Evolutionary conservation across 2,329 filamentous ascomycete species (phyloP).

Genomic region (Metarhizium sp.): DNA sequence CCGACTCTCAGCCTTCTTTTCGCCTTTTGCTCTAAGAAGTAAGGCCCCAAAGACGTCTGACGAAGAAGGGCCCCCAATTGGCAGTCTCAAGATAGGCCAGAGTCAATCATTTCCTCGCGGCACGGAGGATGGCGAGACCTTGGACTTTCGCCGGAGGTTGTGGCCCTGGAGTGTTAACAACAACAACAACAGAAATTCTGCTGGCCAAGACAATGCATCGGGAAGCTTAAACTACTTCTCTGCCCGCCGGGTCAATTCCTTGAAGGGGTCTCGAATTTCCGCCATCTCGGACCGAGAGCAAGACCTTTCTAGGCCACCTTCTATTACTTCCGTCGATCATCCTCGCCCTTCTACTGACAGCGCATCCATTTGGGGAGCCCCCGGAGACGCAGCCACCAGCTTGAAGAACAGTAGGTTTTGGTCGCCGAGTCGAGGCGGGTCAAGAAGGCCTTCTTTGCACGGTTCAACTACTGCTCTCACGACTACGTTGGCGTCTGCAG

Average conservation of each 20-base stretch:
- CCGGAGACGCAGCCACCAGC: conserved; percentile 31
- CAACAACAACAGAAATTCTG: conserved; percentile 44
- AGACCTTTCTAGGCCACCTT: conserved; percentile 55
- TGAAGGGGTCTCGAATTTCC: conserved; percentile 39
- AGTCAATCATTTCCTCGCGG: conserved; percentile 68
- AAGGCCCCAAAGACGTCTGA: conserved; percentile 45
- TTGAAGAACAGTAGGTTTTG: conserved; percentile 51
- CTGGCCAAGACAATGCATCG: conserved; percentile 30
- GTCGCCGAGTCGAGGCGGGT: conserved; percentile 61
- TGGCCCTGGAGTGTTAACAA: conserved; percentile 39
- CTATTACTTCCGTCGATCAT: conserved; percentile 60
- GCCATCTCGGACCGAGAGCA: conserved; percentile 45
- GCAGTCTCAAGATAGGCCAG: conserved; percentile 60
- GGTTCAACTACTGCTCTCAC: conserved; percentile 58
- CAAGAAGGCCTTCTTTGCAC: conserved; percentile 72
- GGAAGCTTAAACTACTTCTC: conserved; percentile 28
- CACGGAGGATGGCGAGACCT: conserved; percentile 44
- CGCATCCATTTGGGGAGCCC: conserved; percentile 61
- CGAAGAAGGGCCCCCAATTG: conserved; percentile 49
- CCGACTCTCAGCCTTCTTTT: conserved; percentile 43
- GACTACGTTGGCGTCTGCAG: conserved; percentile 52
- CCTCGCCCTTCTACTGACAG: conserved; percentile 73
- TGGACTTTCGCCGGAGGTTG: conserved; percentile 45
- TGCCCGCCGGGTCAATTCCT: conserved; percentile 34
- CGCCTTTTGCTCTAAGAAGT: conserved; percentile 51